Evolutionary conservation across 306 rosid species (phyloP).

Genomic region (Alnus rubra): DNA sequence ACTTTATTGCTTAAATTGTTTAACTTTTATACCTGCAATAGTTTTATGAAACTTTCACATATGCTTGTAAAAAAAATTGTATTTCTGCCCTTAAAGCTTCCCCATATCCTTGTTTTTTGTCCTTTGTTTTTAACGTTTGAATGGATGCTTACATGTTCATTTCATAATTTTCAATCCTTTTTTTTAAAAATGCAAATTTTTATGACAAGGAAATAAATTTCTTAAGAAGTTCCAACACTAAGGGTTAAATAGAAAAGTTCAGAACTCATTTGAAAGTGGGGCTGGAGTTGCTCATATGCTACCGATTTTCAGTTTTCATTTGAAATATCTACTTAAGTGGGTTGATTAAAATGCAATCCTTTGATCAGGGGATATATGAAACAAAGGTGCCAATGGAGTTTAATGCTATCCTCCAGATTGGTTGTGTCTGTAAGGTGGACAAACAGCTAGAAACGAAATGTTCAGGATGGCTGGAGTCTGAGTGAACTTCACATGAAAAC

Average conservation of each 20-base stretch:
- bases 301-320: slow-evolving; percentile 13
- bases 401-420: slow-evolving; percentile 72
- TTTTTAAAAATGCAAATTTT: background rate
- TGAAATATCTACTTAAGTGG: slow-evolving; percentile 24
- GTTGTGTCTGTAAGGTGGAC: slow-evolving; percentile 94
- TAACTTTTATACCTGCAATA: too few relatives aligned
- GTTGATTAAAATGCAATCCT: slow-evolving; percentile 29
- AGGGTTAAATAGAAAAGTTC: background rate
- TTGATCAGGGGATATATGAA: slow-evolving; percentile 90
- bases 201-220: background rate
- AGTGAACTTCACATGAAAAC: slow-evolving; percentile 91
- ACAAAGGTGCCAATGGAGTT: slow-evolving; percentile 76
- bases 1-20: too few relatives aligned
- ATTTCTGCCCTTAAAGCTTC: background rate
- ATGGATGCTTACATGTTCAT: background rate
- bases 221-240: background rate
- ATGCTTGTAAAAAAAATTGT: background rate
- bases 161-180: background rate
- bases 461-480: slow-evolving; percentile 75
- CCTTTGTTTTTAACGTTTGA: background rate
- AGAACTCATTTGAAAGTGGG: background rate
- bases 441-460: slow-evolving; percentile 67
- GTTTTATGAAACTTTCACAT: background rate
- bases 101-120: background rate
- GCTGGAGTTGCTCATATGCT: background rate